Evolutionary conservation across 140 eudicot species (phyloP), one percentile per base, ranked within the genome.

Genomic region (Erigeron philadelphicus): DNA sequence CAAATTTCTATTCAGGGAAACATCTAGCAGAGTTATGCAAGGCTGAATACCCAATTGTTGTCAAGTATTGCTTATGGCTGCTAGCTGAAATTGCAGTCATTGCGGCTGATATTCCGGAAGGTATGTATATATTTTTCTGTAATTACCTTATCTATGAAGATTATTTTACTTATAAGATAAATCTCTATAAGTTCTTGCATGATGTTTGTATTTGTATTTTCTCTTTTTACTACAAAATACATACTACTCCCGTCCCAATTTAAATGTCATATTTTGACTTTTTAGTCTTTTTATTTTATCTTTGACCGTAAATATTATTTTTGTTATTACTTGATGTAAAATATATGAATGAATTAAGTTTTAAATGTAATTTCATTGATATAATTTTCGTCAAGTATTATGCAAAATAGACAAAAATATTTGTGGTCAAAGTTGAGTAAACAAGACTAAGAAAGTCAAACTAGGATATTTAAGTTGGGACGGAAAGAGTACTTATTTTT

Each of bases 1-100:
- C n/a, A n/a, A n/a, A n/a, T n/a, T n/a, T n/a, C n/a, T n/a, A 9
- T 60, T 56, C 76, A 91, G 96, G 98, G 8, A 88, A 79, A 61
- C 96, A 92, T 78, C 72, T 92, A 47, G 25, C 98, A 1, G 98
- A 92, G 77, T 70, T 82, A 49, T 92, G 98, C 88, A 88, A 74
- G 82, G 95, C 81, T 53, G 98, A 92, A 79, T 92, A 92, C 69
- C 98, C 97, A 10, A 47, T 55, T 8, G 31, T 61, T 40, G 79
- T 84, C 21, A 84, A 84, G 64, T 78, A 84, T 58, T 84, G 83
- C 18, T 45, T 84, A 13, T 84, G 89, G 89, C 43, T 81, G 63
- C 76, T 84, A 45, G 89, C 89, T 5, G 89, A 84, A 68, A 12
- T 81, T 67, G 83, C 86, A 44, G 89, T 84, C 64, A 84, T 84